Base-by-base conservation (phyloP, 192 early-diverging fungal species). In the Funneliformis geosporum region DNA sequence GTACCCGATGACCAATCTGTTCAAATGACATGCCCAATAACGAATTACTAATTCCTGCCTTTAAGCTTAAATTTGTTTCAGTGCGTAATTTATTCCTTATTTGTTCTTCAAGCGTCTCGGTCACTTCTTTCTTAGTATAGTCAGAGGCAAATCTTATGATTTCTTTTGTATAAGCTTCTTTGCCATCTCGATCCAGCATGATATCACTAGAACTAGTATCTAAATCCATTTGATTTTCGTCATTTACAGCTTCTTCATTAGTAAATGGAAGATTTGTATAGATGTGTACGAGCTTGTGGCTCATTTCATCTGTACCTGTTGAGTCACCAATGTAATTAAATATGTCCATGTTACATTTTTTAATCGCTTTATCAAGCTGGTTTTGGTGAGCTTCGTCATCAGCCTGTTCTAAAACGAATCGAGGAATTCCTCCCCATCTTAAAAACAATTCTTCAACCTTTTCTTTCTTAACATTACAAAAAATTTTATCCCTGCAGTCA, bases 61-160 rank as follows among this genome's bases (percentile, higher is more conserved):
- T 42, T 23, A 39, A 62, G 74, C 60, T 64, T 62, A 60, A 11
- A n/a, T 21, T 62, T 16, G 61, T 33, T 39, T 61, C 40, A 62
- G 23, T 75, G 2, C 4, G 18, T n/a, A 76, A 76, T 9, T 73
- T 9, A 9, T 64, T 38, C 11, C 18, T 76, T 60, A 43, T 64
- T 44, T 43, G 1, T 21, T 7, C 62, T 64, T 76, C 75, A 14
- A 64, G 18, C 42, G 62, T 64, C 7, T 21, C 40, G 1, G 62
- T 76, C 59, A 76, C 75, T 25, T 43, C 42, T 64, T 42, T 18
- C 40, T 6, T 60, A 21, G 64, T 39, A 6, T 23, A 64, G 16
- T 76, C 33, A 65, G 60, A 76, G 5, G 38, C 75, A 64, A 76
- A 76, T 65, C 55, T 60, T 76, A 76, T 62, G n/a, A 76, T 42